phyloP scores from a whole-genome alignment of 805 yeast genomes.

The Saccharomycopsis sp. region DNA sequence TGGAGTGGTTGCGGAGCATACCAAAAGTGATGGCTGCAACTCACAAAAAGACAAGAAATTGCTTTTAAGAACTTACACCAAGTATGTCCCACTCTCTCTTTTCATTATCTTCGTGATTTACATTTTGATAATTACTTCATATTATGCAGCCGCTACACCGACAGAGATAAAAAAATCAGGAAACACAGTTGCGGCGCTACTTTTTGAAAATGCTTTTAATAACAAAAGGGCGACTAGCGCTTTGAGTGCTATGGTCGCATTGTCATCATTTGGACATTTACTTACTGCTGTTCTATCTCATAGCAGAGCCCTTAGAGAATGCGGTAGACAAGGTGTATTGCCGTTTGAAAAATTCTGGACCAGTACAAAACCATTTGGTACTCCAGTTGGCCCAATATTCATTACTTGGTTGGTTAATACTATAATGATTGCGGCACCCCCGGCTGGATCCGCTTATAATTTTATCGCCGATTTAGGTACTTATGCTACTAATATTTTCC shows the following conservation, averaged over 20 bases:
- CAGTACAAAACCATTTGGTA: constrained; percentile 37
- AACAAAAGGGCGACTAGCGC: constrained; percentile 37
- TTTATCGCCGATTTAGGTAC: constrained; percentile 41
- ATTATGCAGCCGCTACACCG: constrained; percentile 29
- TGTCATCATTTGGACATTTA: constrained; percentile 44
- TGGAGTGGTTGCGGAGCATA: constrained; percentile 29
- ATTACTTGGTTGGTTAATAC: constrained; percentile 42
- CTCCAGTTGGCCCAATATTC: constrained; percentile 39
- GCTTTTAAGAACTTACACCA: neutral
- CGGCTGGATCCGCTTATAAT: constrained; percentile 44
- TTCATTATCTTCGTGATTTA: constrained; percentile 30
- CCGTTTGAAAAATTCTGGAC: constrained; percentile 41
- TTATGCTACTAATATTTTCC: constrained; percentile 41
- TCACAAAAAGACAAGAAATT: neutral
- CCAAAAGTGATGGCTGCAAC: neutral
- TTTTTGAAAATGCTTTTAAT: constrained; percentile 30
- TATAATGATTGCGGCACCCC: constrained; percentile 38
- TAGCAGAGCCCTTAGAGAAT: constrained; percentile 43
- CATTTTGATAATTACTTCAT: constrained; percentile 31
- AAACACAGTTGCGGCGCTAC: constrained; percentile 28
- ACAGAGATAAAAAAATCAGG: constrained; percentile 29
- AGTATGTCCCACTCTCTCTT: constrained; percentile 30
- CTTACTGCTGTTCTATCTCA: constrained; percentile 43
- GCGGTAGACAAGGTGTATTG: constrained; percentile 45
- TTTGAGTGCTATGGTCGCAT: constrained; percentile 40